Evolutionary conservation across 2,329 filamentous ascomycete genomes (phyloP).

Genomic region (Biscogniauxia marginata): DNA sequence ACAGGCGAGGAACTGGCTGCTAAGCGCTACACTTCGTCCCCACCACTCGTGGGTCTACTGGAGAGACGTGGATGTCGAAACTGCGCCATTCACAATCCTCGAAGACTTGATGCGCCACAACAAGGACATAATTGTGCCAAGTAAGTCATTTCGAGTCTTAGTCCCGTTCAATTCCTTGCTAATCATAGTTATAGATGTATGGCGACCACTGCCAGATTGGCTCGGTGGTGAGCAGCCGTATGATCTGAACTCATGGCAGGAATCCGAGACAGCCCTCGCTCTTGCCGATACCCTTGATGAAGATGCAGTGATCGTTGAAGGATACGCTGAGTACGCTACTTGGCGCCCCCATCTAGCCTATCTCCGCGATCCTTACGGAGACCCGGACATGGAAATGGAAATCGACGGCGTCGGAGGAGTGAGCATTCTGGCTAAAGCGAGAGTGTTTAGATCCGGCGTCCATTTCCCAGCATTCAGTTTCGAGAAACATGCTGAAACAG

Average conservation of each 20-base stretch:
- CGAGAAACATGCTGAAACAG: conserved; percentile 96
- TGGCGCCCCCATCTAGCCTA: conserved; percentile 98
- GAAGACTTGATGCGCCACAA: conserved; percentile 99
- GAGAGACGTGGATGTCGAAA: conserved; percentile 98
- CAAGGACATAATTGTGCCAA: conserved; percentile 97
- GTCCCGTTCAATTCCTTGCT: not conserved
- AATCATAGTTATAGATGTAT: conserved; percentile 67
- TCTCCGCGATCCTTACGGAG: conserved; percentile 91
- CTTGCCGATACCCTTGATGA: conserved; percentile 94
- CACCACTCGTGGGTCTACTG: conserved; percentile 99
- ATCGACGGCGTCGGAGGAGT: conserved; percentile 97
- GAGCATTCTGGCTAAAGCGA: conserved; percentile 93
- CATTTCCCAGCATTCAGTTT: conserved; percentile 99
- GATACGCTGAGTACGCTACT: conserved; percentile 97
- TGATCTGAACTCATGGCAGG: conserved; percentile 98
- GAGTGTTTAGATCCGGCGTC: conserved; percentile 89
- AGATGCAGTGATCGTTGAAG: conserved; percentile 97
- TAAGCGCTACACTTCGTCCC: conserved; percentile 88
- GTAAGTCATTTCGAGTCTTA: conserved; percentile 56
- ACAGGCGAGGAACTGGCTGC: conserved; percentile 92
- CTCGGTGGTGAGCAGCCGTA: conserved; percentile 97
- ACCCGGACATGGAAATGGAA: conserved; percentile 99
- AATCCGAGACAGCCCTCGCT: conserved; percentile 92
- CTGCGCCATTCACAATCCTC: conserved; percentile 91
- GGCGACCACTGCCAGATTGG: conserved; percentile 98